phyloP scores from a whole-genome alignment of 176 grass and related monocot genomes.

The Aegilops sharonensis region DNA sequence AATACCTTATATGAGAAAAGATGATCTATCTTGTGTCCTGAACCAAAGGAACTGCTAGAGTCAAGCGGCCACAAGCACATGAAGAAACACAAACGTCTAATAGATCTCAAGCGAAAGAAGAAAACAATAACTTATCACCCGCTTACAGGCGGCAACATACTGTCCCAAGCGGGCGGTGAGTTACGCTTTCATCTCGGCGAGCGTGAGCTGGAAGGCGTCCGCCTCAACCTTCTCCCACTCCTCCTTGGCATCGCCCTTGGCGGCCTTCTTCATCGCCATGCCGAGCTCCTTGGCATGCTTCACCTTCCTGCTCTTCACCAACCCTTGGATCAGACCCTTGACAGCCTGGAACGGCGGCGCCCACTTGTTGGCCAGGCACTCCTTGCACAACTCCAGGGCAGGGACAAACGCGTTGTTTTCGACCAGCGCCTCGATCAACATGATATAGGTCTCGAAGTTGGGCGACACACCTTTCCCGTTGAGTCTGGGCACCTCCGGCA shows the following conservation, averaged over 20 bases:
- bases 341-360: slow-evolving; percentile 56
- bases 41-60: background rate
- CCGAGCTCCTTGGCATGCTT: slow-evolving; percentile 58
- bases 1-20: background rate
- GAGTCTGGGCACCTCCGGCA: slow-evolving; percentile 43
- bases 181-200: slow-evolving; percentile 22
- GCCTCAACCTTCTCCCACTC: slow-evolving; percentile 81
- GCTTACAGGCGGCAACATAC: background rate
- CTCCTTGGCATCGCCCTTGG: slow-evolving; percentile 48
- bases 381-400: slow-evolving; percentile 65
- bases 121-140: background rate
- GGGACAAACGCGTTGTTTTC: slow-evolving; percentile 41
- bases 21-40: background rate
- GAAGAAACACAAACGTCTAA: background rate
- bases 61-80: background rate
- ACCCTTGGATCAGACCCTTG: slow-evolving; percentile 47
- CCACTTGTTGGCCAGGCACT: slow-evolving; percentile 62
- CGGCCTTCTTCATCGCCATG: slow-evolving; percentile 44
- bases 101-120: background rate
- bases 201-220: slow-evolving; percentile 33
- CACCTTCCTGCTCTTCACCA: slow-evolving; percentile 55
- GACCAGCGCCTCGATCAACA: slow-evolving; percentile 58
- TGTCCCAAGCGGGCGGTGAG: background rate
- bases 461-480: slow-evolving; percentile 45
- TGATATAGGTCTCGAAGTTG: slow-evolving; percentile 56